A percentile compares a stretch with the other conserved stretches of the same genome.
phyloP scores from a whole-genome alignment of 805 yeast genomes.

The Myxozyma sirexii region DNA sequence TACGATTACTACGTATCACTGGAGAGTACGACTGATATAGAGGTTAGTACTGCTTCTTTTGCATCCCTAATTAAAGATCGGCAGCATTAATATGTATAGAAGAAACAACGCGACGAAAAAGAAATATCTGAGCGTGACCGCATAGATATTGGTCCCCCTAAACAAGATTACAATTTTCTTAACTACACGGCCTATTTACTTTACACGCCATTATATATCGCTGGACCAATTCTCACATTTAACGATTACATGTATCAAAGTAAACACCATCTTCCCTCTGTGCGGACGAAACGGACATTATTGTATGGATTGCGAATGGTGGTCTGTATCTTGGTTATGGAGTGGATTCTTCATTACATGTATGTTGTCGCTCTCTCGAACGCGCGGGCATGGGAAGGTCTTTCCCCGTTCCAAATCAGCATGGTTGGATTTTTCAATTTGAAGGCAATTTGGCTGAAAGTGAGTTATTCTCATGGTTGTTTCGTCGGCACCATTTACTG shows the following conservation, averaged over 20 bases:
- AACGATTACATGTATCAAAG: constrained; percentile 84
- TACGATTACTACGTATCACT: constrained; percentile 57
- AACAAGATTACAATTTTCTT: constrained; percentile 59
- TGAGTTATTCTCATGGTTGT: not conserved
- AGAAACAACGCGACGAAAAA: constrained; percentile 25
- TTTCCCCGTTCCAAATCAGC: constrained; percentile 88
- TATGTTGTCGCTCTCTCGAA: constrained; percentile 93
- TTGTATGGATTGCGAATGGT: constrained; percentile 68
- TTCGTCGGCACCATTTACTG: not conserved
- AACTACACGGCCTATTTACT: constrained; percentile 76
- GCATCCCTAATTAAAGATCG: not conserved
- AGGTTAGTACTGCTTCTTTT: constrained; percentile 10
- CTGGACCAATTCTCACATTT: constrained; percentile 92
- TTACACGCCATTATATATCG: constrained; percentile 88
- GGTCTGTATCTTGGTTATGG: constrained; percentile 84
- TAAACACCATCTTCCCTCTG: constrained; percentile 59
- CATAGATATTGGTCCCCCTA: constrained; percentile 62
- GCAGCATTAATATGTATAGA: constrained; percentile 16
- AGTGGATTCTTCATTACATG: constrained; percentile 78
- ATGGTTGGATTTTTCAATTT: constrained; percentile 92
- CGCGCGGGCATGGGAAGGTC: constrained; percentile 85
- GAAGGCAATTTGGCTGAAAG: constrained; percentile 88
- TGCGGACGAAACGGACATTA: constrained; percentile 54
- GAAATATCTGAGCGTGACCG: constrained; percentile 61
- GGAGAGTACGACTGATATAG: constrained; percentile 18